Base-by-base conservation (phyloP, 306 rosid genomes). In the Cucurbita pepo region DNA sequence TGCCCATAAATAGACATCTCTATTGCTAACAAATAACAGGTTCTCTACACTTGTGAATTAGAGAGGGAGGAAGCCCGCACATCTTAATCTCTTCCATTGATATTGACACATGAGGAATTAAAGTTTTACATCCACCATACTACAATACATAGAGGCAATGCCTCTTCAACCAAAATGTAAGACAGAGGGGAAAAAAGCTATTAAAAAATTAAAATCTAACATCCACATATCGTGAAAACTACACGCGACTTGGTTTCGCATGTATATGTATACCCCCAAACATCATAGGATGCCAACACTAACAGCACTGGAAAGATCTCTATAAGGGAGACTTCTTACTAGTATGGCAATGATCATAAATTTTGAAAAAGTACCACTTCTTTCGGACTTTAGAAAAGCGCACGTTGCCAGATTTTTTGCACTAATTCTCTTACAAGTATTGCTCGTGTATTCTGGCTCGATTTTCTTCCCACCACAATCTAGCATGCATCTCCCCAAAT, bases 401-500 rank as follows among this genome's bases (percentile, higher is more conserved):
- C 34, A 77, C 55, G 66, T 75, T 76, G 74, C 80, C 58, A 14
- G 77, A 72, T 40, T 69, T 79, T n/a, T 62, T 45, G 38, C 55
- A 45, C 19, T 4, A 18, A 14, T 11, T 58, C 64, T 21, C 71
- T 85, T 84, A 90, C 88, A 93, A 83, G 84, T 93, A 93, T 60
- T 83, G 94, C 87, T 88, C 94, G 60, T 93, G 97, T 90, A 93
- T 86, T 86, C 98, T 88, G 53, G 88, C 94, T 34, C 96, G 96
- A 71, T 93, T 93, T 86, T 93, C 98, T 80, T 88, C 98, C 98
- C 98, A 93, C 98, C 98, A 93, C 77, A 93, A 66, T 80, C 94
- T 87, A 59, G 98, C 98, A 74, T 93, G 97, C 90, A 93, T 73
- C 86, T 93, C 98, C 41, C 98, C 98, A 57, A 93, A 93, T 72